A percentile compares a stretch with the other conserved stretches of the same genome.
These are phyloP conservation scores for Hibiscus tridactylites DNA, from an alignment of 345 rosid species.

Conservation along the genomic window DNA sequence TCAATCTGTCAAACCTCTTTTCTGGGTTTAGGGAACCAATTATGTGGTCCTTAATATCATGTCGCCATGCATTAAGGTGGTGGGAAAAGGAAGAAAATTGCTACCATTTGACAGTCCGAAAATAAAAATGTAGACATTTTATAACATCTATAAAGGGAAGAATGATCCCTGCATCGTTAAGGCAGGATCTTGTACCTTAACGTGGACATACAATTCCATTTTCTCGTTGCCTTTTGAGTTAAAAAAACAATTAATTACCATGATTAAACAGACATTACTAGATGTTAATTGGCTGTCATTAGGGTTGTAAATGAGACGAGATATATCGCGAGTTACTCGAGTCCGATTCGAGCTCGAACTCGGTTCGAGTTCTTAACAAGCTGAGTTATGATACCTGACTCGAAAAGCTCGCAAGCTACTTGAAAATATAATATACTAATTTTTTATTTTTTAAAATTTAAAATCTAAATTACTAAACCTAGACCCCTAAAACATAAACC, in stretches of 20 bases:
- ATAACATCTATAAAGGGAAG: conserved; percentile 33
- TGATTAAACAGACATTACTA: conserved; percentile 5
- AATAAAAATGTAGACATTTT: conserved; percentile 15
- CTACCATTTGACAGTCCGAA: neutral
- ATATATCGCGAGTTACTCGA: too few relatives aligned
- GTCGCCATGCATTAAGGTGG: conserved; percentile 4
- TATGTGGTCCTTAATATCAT: conserved; percentile 37
- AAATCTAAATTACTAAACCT: too few relatives aligned
- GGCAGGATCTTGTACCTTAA: conserved; percentile 39
- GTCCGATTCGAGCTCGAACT: too few relatives aligned
- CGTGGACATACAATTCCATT: neutral
- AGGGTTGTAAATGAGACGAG: too few relatives aligned
- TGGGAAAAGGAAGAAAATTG: neutral
- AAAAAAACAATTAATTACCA: conserved; percentile 5
- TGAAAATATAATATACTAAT: too few relatives aligned
- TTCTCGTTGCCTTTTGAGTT: neutral
- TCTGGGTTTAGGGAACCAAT: conserved; percentile 14
- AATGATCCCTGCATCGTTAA: conserved; percentile 37
- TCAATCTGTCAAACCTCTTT: too few relatives aligned
- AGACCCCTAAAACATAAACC: too few relatives aligned
- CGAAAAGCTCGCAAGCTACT: too few relatives aligned
- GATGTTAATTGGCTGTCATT: conserved; percentile 21
- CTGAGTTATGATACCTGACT: too few relatives aligned
- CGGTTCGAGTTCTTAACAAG: too few relatives aligned
- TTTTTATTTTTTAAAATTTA: too few relatives aligned